Base-by-base conservation (phyloP, 2,329 filamentous ascomycete species). In the Aspergillus pseudoterreus region DNA sequence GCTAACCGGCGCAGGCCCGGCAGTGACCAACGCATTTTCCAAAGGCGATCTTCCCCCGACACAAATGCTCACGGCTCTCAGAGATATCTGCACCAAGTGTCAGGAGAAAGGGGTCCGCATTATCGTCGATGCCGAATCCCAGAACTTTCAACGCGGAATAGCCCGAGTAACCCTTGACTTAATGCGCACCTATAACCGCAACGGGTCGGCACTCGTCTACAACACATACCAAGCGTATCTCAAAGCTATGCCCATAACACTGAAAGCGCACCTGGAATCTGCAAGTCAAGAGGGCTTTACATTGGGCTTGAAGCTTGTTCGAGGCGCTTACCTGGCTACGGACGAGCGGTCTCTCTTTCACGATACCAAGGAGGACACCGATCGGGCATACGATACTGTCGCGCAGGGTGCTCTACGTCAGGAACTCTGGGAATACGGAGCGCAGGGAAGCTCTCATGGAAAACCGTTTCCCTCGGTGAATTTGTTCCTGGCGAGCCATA, bases 51-150 rank as follows among this genome's bases (percentile, higher is more conserved):
- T 77, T 78, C 86, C 89, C 0, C 82, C 84, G 1, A 75, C 80
- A 4, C 79, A 81, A 6, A 84, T 96, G 62, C 78, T 81, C 47
- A 72, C 80, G 12, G 86, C 88, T 12, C 88, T 95, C 55, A 82
- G 88, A 58, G 77, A 82, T 45, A 85, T 95, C 57, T 95, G 90
- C 71, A 49, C 22, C 14, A 57, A 54, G 24, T 63, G 59, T 44
- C 78, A 82, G 2, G 75, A 81, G 35, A 83, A 85, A 47, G 83
- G 85, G 21, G 83, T 95, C 2, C 80, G 83, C 3, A 78, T 96
- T 1, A 81, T 95, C 2, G 90, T 95, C 56, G 90, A 95, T 57
- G 92, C 90, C 1, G 92, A 96, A 71, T 90, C 95, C 69, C 84
- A 86, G 51, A 80, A 82, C 50, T 80, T 94, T 27, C 89, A 95